Evolutionary conservation across 2,329 filamentous ascomycete genomes (phyloP), one percentile per base, ranked within the genome.

Genomic region (Talaromyces islandicus): DNA sequence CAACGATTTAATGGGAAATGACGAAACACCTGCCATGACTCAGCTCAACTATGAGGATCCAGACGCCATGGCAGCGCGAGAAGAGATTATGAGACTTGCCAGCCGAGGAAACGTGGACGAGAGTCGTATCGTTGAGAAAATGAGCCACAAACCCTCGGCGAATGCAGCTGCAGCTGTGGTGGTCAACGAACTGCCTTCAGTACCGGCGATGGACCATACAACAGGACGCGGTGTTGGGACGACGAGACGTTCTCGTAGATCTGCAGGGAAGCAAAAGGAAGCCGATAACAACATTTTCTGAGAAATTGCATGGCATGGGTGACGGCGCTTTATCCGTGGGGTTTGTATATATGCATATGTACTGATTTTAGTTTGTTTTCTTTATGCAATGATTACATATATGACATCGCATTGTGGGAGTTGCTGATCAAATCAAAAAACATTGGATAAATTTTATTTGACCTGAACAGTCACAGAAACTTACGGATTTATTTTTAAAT

Each of bases 51-150:
- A 80, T 59, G 77, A 80, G 60, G 78, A 80, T 61, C 72, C 77
- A 1, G 77, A 85, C 52, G 82, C 82, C 2, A 77, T 80, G 12
- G 80, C 80, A 58, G 83, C 84, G 66, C 81, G 81, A n/a, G 82
- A 84, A 35, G 81, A 80, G 41, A 81, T 80, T 29, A 79, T 82
- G 63, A 79, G 80, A 4, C 63, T 71, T 57, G 71, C 71, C 17
- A 56, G 0, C 63, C 78, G 68, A 67, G 83, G 67, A 62, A 71
- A 62, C 19, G 54, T 55, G 7, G 46, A 62, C 21, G 57, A 59
- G 38, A 41, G 43, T 17, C 35, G 57, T 10, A 43, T 56, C 24
- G 19, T 41, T 10, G 50, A 57, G 27, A 55, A 38, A 56, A 25
- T 62, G 25, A 59, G 59, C 24, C 52, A 62, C 35, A 62, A 59